phyloP scores from a whole-genome alignment of 768 basidiomycete species.

The Russula compacta region DNA sequence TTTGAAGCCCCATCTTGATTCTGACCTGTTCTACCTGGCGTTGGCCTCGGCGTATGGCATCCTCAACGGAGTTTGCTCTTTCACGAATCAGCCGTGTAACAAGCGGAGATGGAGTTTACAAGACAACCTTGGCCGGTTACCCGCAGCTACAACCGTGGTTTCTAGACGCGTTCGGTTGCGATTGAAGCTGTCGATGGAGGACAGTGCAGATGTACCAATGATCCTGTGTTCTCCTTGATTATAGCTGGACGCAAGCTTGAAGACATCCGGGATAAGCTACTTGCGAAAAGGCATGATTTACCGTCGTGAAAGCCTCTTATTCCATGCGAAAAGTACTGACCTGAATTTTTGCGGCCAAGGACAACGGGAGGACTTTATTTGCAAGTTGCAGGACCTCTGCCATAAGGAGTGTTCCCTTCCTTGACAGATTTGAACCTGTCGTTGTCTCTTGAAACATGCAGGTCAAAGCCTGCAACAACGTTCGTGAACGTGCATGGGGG shows the following conservation, averaged over 20 bases:
- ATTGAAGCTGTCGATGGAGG: constrained; percentile 87
- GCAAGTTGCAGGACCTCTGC: constrained; percentile 86
- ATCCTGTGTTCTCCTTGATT: constrained; percentile 68
- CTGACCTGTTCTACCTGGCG: constrained; percentile 86
- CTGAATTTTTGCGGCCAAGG: constrained; percentile 78
- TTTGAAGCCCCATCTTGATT: constrained; percentile 83
- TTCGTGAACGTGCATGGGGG: background rate
- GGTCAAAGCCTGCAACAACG: constrained; percentile 58
- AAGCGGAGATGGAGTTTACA: background rate
- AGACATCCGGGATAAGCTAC: constrained; percentile 78
- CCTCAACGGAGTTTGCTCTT: constrained; percentile 77
- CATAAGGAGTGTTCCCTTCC: constrained; percentile 86
- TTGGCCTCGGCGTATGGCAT: constrained; percentile 79
- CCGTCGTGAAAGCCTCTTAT: background rate
- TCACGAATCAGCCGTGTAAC: background rate
- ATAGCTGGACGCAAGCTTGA: constrained; percentile 77
- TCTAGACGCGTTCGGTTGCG: constrained; percentile 74
- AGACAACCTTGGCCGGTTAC: constrained; percentile 55
- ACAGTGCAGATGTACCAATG: constrained; percentile 74
- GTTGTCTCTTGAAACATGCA: constrained; percentile 76
- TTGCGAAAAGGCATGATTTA: background rate
- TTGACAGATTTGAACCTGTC: constrained; percentile 60
- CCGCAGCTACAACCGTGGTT: constrained; percentile 30
- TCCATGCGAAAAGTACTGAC: constrained; percentile 29
- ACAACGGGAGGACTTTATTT: constrained; percentile 76